Base-by-base conservation (phyloP, 306 rosid species). In the Canavalia ensiformis region DNA sequence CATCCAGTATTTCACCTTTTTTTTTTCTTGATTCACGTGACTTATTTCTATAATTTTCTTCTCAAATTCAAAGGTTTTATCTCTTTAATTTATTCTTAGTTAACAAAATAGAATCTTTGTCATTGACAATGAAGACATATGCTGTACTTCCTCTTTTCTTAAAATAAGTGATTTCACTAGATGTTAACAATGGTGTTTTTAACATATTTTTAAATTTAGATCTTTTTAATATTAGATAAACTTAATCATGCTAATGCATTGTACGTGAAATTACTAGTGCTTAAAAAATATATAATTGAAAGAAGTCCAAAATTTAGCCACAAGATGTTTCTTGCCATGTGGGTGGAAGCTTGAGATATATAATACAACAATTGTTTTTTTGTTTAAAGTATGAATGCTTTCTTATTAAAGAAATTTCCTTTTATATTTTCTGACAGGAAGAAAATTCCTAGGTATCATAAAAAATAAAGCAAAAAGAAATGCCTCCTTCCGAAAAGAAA, bases 281-380 rank as follows among this genome's bases (percentile, higher is more conserved):
- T 65, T 46, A 37, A 49, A 75, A 56, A 76, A 18, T 71, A 30
- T 12, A 39, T 4, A 65, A 29, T 65, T 76, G 63, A 64, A 71
- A 39, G 72, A 69, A 35, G 28, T 39, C 49, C 66, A 55, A 18
- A 62, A 25, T 37, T 63, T 63, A 37, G 58, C n/a, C 54, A 52
- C 1, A 62, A 4, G 68, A 60, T 50, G n/a, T 10, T 70, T 42
- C 74, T 33, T 28, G 41, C n/a, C 7, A 1, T 5, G 46, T 11
- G 31, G 60, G 34, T 0, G 45, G 67, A 49, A 77, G 83, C 41
- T 51, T 62, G 42, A 70, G 65, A 74, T 74, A 71, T n/a, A 7
- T 52, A 75, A 51, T 10, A 56, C 45, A 30, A 77, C 30, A 25
- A 7, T n/a, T 8, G 1, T 37, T 76, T n/a, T 18, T 56, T 37